Percentiles rank a stretch among this genome's conserved stretches.
Conservation (phyloP, 1,139 yeast genomes). For the Zygosaccharomyces pseudobailii region DNA sequence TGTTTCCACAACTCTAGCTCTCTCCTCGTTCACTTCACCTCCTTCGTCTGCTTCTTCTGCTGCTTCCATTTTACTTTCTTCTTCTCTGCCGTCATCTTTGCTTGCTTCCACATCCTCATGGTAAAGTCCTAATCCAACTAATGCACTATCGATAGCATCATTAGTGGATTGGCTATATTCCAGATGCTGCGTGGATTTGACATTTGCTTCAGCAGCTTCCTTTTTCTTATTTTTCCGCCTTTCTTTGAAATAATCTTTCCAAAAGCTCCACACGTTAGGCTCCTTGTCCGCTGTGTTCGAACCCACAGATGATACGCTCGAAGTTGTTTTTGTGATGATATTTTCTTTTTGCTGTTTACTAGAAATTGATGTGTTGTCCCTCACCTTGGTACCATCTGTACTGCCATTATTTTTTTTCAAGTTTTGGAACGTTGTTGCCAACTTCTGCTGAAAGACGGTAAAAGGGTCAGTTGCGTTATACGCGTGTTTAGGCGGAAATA, state of each 20-base stretch:
- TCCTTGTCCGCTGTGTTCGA: slow-evolving; percentile 3
- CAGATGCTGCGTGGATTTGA: slow-evolving; percentile 11
- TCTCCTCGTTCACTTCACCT: not conserved
- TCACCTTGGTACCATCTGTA: slow-evolving; percentile 5
- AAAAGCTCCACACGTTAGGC: slow-evolving; percentile 18
- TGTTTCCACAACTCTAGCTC: not conserved
- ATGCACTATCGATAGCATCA: slow-evolving; percentile 18
- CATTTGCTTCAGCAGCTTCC: slow-evolving; percentile 4
- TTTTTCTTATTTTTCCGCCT: slow-evolving; percentile 15
- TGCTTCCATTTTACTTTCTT: not conserved
- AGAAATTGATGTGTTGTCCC: slow-evolving; percentile 3
- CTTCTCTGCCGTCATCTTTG: slow-evolving; percentile 2
- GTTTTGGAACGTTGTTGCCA: slow-evolving; percentile 33
- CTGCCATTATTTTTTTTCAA: slow-evolving; percentile 15
- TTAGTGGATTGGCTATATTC: slow-evolving; percentile 12
- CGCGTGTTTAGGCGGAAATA: slow-evolving; percentile 75
- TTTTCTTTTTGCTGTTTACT: slow-evolving; percentile 2
- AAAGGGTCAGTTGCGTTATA: slow-evolving; percentile 34
- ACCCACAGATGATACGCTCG: slow-evolving; percentile 1
- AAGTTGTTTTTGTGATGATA: slow-evolving; percentile 4
- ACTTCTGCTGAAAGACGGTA: slow-evolving; percentile 29
- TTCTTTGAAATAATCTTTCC: slow-evolving; percentile 27
- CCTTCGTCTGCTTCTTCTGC: not conserved
- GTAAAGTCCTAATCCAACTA: slow-evolving; percentile 18
- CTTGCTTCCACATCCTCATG: slow-evolving; percentile 2